phyloP scores from a whole-genome alignment of 1,284 basidiomycete species.

The Ceratobasidium sp. region DNA sequence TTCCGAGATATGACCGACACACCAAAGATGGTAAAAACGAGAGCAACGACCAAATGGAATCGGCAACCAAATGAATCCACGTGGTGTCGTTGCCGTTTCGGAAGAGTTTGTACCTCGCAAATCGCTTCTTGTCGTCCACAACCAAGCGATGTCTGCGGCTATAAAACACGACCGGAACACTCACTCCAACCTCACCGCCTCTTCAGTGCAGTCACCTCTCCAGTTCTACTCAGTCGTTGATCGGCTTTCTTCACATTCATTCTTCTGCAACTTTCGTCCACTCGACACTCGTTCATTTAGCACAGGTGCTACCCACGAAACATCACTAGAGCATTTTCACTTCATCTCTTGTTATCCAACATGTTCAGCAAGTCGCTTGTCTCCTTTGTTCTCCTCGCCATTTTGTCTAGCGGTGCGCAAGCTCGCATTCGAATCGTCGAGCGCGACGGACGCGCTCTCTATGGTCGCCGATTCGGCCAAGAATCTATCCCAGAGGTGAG shows the following conservation, averaged over 20 bases:
- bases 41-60: not conserved
- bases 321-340: slow-evolving; percentile 33
- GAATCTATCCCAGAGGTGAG: slow-evolving; percentile 56
- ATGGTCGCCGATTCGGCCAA: slow-evolving; percentile 63
- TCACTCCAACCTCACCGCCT: slow-evolving; percentile 10
- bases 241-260: slow-evolving; percentile 51
- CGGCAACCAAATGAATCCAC: slow-evolving; percentile 23
- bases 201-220: slow-evolving; percentile 43
- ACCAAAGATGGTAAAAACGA: not conserved
- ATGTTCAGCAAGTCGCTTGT: slow-evolving; percentile 58
- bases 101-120: slow-evolving; percentile 7
- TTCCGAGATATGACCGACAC: not conserved
- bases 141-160: not conserved
- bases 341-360: slow-evolving; percentile 44
- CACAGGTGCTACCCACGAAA: slow-evolving; percentile 40
- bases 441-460: slow-evolving; percentile 51
- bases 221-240: slow-evolving; percentile 55
- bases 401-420: slow-evolving; percentile 30
- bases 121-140: not conserved
- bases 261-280: slow-evolving; percentile 28
- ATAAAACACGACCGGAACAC: slow-evolving; percentile 3
- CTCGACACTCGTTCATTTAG: slow-evolving; percentile 29
- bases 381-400: slow-evolving; percentile 44
- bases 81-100: not conserved
- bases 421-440: slow-evolving; percentile 37